phyloP scores from a whole-genome alignment of 768 basidiomycete genomes.

The Phanerodontia chrysosporium region DNA sequence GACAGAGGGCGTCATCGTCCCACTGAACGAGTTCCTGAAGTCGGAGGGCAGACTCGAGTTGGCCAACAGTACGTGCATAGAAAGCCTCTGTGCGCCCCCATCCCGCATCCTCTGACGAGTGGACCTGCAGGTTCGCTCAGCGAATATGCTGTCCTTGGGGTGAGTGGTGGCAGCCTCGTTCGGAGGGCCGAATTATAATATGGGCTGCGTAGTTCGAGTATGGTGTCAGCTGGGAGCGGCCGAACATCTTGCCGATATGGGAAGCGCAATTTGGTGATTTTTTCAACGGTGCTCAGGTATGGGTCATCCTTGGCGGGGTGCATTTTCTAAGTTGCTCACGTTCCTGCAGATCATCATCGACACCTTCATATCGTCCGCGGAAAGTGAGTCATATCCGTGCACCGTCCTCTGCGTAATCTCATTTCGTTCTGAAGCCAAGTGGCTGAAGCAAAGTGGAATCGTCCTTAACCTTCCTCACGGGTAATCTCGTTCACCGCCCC shows the following conservation, averaged over 20 bases:
- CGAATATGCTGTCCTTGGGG: slow-evolving; percentile 85
- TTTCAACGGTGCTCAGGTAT: slow-evolving; percentile 83
- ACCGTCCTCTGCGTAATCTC: background rate
- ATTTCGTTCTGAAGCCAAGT: slow-evolving; percentile 60
- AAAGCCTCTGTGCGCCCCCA: background rate
- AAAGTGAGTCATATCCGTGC: slow-evolving; percentile 76
- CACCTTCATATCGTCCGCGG: slow-evolving; percentile 79
- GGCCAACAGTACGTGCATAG: slow-evolving; percentile 66
- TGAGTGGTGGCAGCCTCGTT: slow-evolving; percentile 33
- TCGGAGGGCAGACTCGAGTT: slow-evolving; percentile 71
- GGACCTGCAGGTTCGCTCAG: slow-evolving; percentile 69
- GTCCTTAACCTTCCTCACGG: slow-evolving; percentile 87
- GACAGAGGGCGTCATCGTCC: slow-evolving; percentile 75
- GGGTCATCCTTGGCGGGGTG: no score
- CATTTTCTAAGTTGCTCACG: background rate
- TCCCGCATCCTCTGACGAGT: background rate
- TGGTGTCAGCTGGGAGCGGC: slow-evolving; percentile 85
- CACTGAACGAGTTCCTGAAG: slow-evolving; percentile 67
- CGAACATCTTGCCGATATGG: slow-evolving; percentile 81
- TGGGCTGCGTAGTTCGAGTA: slow-evolving; percentile 69
- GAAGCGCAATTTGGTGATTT: slow-evolving; percentile 94
- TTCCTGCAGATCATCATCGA: slow-evolving; percentile 71
- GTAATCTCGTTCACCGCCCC: slow-evolving; percentile 2
- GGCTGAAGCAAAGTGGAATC: slow-evolving; percentile 88
- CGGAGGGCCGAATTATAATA: background rate